These are phyloP conservation scores for Aspergillus awamori DNA, from an alignment of 2,329 filamentous ascomycete genomes.

Conservation along the genomic window DNA sequence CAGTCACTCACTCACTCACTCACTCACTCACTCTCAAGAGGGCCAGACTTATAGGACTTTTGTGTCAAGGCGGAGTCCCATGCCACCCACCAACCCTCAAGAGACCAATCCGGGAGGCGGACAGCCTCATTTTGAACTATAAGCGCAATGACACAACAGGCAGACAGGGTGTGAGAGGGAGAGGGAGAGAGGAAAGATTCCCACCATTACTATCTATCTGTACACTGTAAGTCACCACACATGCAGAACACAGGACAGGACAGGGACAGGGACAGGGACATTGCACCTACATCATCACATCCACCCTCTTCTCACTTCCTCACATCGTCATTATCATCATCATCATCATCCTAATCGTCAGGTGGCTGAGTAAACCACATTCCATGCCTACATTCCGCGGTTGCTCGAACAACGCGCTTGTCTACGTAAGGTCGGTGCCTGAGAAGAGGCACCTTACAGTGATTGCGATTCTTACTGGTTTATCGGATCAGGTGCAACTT, in stretches of 20 bases:
- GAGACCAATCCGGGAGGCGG: not conserved
- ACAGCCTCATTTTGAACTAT: slow-evolving; percentile 16
- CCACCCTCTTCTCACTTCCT: too few species aligned
- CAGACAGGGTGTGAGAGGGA: not conserved
- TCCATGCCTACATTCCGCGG: slow-evolving; percentile 3
- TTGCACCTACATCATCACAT: not conserved
- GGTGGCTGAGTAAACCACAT: not conserved
- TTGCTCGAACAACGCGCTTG: not conserved
- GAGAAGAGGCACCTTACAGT: slow-evolving; percentile 3
- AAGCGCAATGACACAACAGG: slow-evolving; percentile 5
- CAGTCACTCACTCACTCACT: not conserved
- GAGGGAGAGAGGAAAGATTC: not conserved
- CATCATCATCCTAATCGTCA: too few species aligned
- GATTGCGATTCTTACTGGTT: not conserved
- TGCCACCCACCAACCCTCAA: not conserved
- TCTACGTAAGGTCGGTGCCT: slow-evolving; percentile 5
- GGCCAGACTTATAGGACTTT: too few species aligned
- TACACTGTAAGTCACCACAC: slow-evolving; percentile 5
- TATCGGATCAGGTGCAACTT: too few species aligned
- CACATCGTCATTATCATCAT: too few species aligned
- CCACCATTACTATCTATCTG: too few species aligned
- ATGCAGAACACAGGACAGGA: not conserved
- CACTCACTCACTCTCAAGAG: not conserved
- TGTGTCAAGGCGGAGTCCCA: not conserved
- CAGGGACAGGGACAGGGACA: not conserved